These are phyloP conservation scores for Jaenimonas drosophilae DNA, from an alignment of 208 protist genomes.

Conservation along the genomic window DNA sequence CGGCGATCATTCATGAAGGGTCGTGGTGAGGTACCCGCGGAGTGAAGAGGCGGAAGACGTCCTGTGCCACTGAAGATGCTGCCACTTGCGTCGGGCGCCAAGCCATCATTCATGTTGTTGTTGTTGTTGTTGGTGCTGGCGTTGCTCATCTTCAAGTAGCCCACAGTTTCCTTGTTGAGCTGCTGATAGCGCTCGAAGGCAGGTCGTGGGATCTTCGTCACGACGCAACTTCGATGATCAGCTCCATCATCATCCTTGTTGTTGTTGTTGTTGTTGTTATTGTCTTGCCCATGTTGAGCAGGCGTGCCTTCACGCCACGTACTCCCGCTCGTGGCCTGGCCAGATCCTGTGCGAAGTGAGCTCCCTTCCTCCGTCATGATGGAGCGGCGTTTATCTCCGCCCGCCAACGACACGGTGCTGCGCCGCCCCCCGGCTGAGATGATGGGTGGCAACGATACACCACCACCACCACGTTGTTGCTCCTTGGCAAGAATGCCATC, in stretches of 20 bases:
- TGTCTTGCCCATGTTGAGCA: no score
- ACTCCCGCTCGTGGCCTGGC: no score
- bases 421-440: no score
- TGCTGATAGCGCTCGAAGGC: constrained; percentile 7
- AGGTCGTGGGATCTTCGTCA: constrained; percentile 4
- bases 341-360: no score
- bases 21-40: not conserved
- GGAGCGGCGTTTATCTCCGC: not conserved
- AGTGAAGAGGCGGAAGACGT: not conserved
- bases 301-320: no score
- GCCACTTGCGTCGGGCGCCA: no score
- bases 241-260: not conserved
- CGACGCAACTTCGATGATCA: not conserved
- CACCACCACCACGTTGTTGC: not conserved
- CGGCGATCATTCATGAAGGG: not conserved
- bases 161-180: constrained; percentile 3
- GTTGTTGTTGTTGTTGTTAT: not conserved
- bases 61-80: no score
- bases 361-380: not conserved
- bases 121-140: not conserved
- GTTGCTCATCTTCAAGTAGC: not conserved
- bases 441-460: no score
- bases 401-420: not conserved
- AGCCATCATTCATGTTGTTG: no score
- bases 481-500: not conserved